Conservation (phyloP, 768 basidiomycete genomes). For the Trametopsis cervina region DNA sequence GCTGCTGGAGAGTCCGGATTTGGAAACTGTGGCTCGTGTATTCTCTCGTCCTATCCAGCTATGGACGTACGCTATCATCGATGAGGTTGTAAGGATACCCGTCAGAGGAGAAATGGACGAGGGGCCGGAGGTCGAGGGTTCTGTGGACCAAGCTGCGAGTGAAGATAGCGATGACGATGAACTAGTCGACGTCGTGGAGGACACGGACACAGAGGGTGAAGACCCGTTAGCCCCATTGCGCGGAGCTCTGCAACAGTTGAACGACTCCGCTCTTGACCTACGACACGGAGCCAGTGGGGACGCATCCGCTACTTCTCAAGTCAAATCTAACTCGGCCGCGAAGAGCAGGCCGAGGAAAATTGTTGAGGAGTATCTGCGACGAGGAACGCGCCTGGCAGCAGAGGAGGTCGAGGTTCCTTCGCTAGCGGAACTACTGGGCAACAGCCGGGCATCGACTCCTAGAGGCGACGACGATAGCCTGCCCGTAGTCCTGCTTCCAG, state of each 20-base stretch:
- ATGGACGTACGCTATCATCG: conserved; percentile 64
- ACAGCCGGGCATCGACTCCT: conserved; percentile 8
- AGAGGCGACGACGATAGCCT: conserved; percentile 21
- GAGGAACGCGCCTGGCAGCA: conserved; percentile 56
- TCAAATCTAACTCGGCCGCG: neutral
- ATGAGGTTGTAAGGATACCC: conserved; percentile 60
- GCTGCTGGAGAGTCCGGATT: conserved; percentile 76
- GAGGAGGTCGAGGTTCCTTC: conserved; percentile 50
- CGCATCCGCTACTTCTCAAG: conserved; percentile 23
- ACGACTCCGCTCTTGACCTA: conserved; percentile 30
- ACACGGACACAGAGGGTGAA: conserved; percentile 36
- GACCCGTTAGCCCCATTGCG: conserved; percentile 66
- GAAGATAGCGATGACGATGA: conserved; percentile 49
- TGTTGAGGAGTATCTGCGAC: conserved; percentile 56
- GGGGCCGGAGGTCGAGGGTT: conserved; percentile 10
- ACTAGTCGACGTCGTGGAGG: conserved; percentile 54
- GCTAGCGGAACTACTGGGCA: conserved; percentile 42
- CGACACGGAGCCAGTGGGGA: conserved; percentile 20
- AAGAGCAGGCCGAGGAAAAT: conserved; percentile 17
- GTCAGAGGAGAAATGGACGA: conserved; percentile 16
- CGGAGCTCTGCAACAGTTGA: conserved; percentile 58
- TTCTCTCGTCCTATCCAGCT: conserved; percentile 56
- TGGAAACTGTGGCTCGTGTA: conserved; percentile 56
- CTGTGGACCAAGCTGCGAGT: conserved; percentile 18
- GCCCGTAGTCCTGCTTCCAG: conserved; percentile 43